Evolutionary conservation across 352 stramenopile genomes (phyloP), one percentile per base, ranked within the genome.

Genomic region (Phytophthora pistaciae): DNA sequence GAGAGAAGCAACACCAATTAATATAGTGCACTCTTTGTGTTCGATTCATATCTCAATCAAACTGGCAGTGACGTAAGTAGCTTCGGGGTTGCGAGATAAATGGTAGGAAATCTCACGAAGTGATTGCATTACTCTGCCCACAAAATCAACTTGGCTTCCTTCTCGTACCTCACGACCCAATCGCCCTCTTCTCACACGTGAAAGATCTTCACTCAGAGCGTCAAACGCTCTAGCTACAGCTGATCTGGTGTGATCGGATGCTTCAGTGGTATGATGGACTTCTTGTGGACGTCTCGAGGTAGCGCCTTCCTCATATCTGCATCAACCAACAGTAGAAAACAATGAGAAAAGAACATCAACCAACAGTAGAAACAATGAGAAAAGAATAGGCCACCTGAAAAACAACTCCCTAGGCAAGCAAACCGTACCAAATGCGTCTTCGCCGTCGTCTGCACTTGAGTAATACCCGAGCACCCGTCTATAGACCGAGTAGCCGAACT

Each of bases 281-380:
- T 93, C 62, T 98, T 97, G 56, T 97, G 75, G 52, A 87, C 76
- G 62, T 98, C 94, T 73, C 94, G 76, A 20, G 86, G 79, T 18
- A 98, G 79, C 18, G 93, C 91, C 74, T 98, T 98, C 64, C 94
- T 83, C 94, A 98, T 98, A 87, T 98, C 94, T 96, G 66, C 40
- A 66, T 14, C 4, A 29, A 29, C 56, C 36, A n/a, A n/a, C n/a
- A n/a, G n/a, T n/a, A n/a, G 31, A 16, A 18, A 44, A 18, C 7
- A 44, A n/a, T n/a, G n/a, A n/a, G 31, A 16, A 18, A 44, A 18
- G 7, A 44, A n/a, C 40, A 66, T 14, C 4, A 29, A 29, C 56
- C 36, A n/a, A n/a, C n/a, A n/a, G n/a, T n/a, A n/a, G 31, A 44
- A 44, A 44, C 13, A n/a, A 18, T 44, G 38, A 44, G 38, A 44